phyloP scores from a whole-genome alignment of 306 rosid species.

The Myrica gale region DNA sequence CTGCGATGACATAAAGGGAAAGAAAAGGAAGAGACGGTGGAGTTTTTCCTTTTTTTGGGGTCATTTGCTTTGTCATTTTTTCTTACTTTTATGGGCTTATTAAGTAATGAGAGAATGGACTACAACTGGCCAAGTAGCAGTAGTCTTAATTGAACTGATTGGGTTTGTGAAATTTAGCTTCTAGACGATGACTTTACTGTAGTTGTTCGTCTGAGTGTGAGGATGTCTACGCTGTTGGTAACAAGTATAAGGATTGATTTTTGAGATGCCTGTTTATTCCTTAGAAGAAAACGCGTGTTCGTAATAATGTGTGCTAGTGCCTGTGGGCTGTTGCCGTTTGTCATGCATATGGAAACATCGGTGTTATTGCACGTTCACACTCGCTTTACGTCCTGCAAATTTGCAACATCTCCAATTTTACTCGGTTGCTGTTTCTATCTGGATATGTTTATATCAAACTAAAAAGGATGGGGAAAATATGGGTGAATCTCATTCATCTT shows the following conservation, averaged over 20 bases:
- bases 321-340: not conserved
- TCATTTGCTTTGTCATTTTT: not conserved
- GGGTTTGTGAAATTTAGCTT: not conserved
- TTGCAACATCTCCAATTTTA: not conserved
- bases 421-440: not conserved
- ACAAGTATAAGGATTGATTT: not conserved
- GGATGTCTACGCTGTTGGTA: too few species aligned
- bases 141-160: not conserved
- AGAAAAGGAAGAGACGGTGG: not conserved
- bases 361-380: not conserved
- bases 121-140: not conserved
- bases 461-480: not conserved
- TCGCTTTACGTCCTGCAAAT: not conserved
- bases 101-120: not conserved
- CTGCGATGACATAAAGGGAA: not conserved
- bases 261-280: not conserved
- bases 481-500: not conserved
- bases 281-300: too few species aligned
- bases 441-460: not conserved
- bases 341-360: not conserved
- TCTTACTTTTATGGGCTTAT: not conserved
- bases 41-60: not conserved
- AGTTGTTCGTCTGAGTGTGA: not conserved
- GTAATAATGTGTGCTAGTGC: not conserved
- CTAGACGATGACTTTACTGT: not conserved